These are phyloP conservation scores for Fomitopsis betulina DNA, from an alignment of 1,284 basidiomycete genomes.

Conservation along the genomic window DNA sequence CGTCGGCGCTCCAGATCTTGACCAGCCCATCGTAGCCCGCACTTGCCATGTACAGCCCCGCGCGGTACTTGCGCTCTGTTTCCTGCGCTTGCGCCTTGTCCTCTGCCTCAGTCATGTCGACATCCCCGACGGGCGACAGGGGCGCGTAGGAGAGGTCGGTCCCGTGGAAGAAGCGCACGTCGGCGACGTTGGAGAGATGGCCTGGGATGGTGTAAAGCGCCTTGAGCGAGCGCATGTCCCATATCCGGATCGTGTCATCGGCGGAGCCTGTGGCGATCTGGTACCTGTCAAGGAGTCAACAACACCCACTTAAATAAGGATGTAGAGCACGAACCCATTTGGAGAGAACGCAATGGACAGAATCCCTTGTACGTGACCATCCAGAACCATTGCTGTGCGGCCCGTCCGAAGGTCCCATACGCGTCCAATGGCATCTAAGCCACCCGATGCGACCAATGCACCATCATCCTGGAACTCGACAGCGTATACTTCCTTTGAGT, in stretches of 20 bases:
- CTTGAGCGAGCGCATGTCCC: constrained; percentile 93
- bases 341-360: constrained; percentile 91
- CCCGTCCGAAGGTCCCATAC: constrained; percentile 98
- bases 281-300: constrained; percentile 50
- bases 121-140: constrained; percentile 37
- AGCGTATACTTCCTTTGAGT: constrained; percentile 95
- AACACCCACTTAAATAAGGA: neutral
- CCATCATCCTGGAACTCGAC: constrained; percentile 97
- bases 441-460: constrained; percentile 88
- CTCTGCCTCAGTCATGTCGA: constrained; percentile 26
- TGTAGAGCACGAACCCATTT: constrained; percentile 66
- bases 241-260: constrained; percentile 97
- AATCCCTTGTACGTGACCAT: constrained; percentile 95
- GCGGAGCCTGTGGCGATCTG: constrained; percentile 96
- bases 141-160: constrained; percentile 31
- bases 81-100: constrained; percentile 11
- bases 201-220: constrained; percentile 96
- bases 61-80: constrained; percentile 65
- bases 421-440: constrained; percentile 93
- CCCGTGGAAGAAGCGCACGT: constrained; percentile 88
- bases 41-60: constrained; percentile 90
- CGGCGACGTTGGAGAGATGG: constrained; percentile 91
- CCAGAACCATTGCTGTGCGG: constrained; percentile 95
- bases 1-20: constrained; percentile 96
- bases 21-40: constrained; percentile 95